Base-by-base conservation (phyloP, 2,329 filamentous ascomycete genomes). In the Cercospora berteroae region DNA sequence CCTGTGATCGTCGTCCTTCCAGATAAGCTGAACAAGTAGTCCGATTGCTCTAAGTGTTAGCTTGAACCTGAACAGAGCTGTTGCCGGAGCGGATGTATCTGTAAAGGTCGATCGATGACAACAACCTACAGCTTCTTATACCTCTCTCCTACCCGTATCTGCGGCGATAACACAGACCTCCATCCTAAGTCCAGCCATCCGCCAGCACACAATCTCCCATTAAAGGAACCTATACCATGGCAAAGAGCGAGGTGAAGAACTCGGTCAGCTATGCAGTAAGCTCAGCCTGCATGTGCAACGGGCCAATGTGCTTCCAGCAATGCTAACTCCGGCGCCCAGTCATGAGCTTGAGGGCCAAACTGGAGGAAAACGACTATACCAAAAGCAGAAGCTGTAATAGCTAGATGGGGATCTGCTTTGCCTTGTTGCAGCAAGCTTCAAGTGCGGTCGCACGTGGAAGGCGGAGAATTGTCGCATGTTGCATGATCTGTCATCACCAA, bases 371-470 rank as follows among this genome's bases (percentile, higher is more conserved):
- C 52, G 52, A 57, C 52, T 29, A 57, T 57, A 2, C 52, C 52
- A 5, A 16, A 57, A 57, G 52, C 29, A 33, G 52, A 29, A 57
- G 52, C 52, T 57, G 52, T 57, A 6, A 57, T 57, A 25, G 52
- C 52, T 57, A 33, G 52, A 57, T 16, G 25, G 52, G 52, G 52
- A 57, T 29, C 52, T 57, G 52, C 52, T 57, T 31, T 57, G 52
- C 52, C 52, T 57, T 12, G 52, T 57, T 57, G 29, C 52, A 57
- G 52, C 52, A 27, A 27, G 20, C 25, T 27, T n/a, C 25, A 33
- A 4, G 52, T 57, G 52, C 52, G 52, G 25, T 57, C 52, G 52
- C 52, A 57, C 12, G 52, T 25, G 44, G 20, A 23, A 16, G 44
- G 44, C 20, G 44, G 44, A 23, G 10, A 13, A 50, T 50, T 50